Percentiles rank a stretch among this genome's conserved stretches.
These are phyloP conservation scores for Aspergillus fumigatiaffinis DNA, from an alignment of 2,329 filamentous ascomycete species.

Conservation along the genomic window DNA sequence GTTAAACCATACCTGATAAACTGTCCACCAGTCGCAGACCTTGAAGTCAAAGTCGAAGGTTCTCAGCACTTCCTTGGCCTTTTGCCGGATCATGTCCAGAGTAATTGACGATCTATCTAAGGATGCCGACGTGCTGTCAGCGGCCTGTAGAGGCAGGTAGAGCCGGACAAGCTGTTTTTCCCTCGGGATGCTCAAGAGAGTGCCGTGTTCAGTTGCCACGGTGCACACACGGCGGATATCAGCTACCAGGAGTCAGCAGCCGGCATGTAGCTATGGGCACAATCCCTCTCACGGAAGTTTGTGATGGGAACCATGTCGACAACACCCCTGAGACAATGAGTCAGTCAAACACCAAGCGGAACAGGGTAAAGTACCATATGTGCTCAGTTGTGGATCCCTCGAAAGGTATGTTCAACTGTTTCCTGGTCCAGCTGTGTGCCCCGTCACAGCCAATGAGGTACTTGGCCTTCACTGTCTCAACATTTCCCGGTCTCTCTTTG, in stretches of 20 bases:
- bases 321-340: constrained; percentile 27
- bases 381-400: constrained; percentile 49
- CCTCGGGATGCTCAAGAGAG: constrained; percentile 60
- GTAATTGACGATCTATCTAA: constrained; percentile 8
- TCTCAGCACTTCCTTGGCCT: constrained; percentile 2
- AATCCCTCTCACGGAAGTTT: constrained; percentile 45
- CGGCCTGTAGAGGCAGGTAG: constrained; percentile 7
- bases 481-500: constrained; percentile 23
- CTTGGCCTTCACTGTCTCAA: constrained; percentile 47
- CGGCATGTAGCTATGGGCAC: background rate
- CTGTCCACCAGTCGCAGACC: constrained; percentile 13
- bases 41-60: constrained; percentile 7
- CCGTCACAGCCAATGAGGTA: constrained; percentile 65
- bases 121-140: background rate
- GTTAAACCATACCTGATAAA: constrained; percentile 3
- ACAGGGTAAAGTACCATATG: constrained; percentile 22
- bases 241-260: constrained; percentile 18
- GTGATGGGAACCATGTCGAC: constrained; percentile 50
- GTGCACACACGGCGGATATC: constrained; percentile 54
- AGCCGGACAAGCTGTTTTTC: constrained; percentile 41
- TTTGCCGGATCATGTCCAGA: constrained; percentile 4
- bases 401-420: constrained; percentile 53
- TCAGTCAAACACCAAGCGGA: background rate
- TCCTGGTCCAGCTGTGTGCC: constrained; percentile 61
- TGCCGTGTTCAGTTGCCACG: constrained; percentile 53